Conservation (phyloP, 1,139 yeast species). For the Diutina neorugosa region DNA sequence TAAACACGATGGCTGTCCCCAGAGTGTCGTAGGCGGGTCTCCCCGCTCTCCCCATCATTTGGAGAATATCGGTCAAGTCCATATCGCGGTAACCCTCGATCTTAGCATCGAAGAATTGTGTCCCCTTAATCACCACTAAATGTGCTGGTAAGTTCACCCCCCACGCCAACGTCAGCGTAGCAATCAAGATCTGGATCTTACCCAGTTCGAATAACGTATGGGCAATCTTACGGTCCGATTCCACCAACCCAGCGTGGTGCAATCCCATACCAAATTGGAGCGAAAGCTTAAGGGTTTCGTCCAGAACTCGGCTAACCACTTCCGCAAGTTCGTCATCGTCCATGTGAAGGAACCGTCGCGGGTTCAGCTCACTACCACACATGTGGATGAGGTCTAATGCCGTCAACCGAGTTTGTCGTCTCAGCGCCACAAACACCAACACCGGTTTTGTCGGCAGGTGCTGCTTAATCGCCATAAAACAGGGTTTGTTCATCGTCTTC, state of each 20-base stretch:
- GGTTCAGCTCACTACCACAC: conserved; percentile 91
- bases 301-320: conserved; percentile 60
- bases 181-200: conserved; percentile 81
- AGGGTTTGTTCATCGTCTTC: conserved; percentile 98
- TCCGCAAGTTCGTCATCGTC: conserved; percentile 59
- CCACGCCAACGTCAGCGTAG: conserved; percentile 96
- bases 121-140: conserved; percentile 86
- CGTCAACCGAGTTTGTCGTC: conserved; percentile 92
- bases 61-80: conserved; percentile 86
- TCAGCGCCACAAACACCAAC: conserved; percentile 87
- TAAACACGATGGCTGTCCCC: conserved; percentile 90
- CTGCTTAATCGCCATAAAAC: conserved; percentile 89
- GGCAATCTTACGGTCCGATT: conserved; percentile 76
- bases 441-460: conserved; percentile 93
- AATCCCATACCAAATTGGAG: conserved; percentile 93
- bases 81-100: conserved; percentile 72
- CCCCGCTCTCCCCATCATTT: conserved; percentile 93
- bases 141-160: conserved; percentile 96
- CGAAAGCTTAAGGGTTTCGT: conserved; percentile 75
- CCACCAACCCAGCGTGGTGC: conserved; percentile 96
- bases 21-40: conserved; percentile 94
- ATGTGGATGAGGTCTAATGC: conserved; percentile 86
- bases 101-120: conserved; percentile 77
- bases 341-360: conserved; percentile 75
- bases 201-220: conserved; percentile 78